phyloP scores from a whole-genome alignment of 352 stramenopile genomes.

The Globisporangium cylindrosporum region DNA sequence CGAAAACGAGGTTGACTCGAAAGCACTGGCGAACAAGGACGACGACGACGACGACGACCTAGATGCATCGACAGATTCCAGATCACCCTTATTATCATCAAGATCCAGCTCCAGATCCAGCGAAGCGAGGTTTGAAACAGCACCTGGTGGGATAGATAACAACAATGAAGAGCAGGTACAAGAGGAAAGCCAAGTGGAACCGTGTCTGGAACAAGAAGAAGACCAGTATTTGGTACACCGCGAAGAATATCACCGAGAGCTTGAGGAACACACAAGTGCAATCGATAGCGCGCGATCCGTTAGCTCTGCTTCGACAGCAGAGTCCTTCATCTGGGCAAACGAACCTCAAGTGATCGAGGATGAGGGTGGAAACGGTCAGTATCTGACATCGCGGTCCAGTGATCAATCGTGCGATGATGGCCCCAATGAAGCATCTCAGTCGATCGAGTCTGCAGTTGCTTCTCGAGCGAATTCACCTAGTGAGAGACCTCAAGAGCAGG shows the following conservation, averaged over 20 bases:
- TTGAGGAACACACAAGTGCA: background rate
- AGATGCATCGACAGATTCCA: background rate
- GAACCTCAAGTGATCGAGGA: background rate
- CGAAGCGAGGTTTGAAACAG: background rate
- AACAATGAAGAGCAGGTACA: background rate
- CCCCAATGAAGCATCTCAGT: background rate
- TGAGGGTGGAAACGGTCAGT: background rate
- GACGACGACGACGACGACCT: background rate
- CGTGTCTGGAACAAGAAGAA: background rate
- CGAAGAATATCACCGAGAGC: background rate
- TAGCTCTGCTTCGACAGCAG: background rate
- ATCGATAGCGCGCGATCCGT: conserved; percentile 2
- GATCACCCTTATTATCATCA: background rate
- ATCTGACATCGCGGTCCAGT: background rate
- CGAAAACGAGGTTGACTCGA: background rate
- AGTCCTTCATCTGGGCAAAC: background rate
- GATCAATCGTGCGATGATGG: background rate
- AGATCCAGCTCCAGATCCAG: background rate
- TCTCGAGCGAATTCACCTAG: background rate
- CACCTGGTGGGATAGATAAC: background rate
- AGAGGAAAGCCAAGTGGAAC: background rate
- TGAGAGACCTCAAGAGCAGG: background rate
- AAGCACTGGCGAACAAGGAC: background rate
- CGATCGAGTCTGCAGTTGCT: background rate
- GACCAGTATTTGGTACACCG: background rate